Evolutionary conservation across 1,284 basidiomycete species (phyloP), one percentile per base, ranked within the genome.

Genomic region (Austropuccinia psidii): DNA sequence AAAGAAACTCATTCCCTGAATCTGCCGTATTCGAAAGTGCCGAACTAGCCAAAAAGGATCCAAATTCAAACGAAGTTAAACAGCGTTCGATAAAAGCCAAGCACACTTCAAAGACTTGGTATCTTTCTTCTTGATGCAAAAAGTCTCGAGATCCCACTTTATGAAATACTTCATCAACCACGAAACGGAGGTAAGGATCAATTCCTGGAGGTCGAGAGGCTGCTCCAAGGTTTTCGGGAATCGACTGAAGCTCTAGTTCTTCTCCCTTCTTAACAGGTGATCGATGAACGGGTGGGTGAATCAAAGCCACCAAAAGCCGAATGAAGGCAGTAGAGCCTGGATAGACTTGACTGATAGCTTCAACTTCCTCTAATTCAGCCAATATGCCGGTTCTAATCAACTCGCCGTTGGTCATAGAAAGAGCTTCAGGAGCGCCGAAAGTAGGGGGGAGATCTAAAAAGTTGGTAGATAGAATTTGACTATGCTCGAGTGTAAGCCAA

Each of bases 321-420:
- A 97, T 82, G 83, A 97, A 95, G 0, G 91, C 89, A 13, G 91
- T 88, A 0, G 93, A 94, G 5, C 90, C 86, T 0, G 93, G 92
- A 80, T 93, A 98, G 64, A 88, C 80, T 78, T 87, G 86, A 78
- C 89, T 86, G 4, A 86, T 84, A 13, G 89, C 84, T 81, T 98
- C 94, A 62, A 93, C 87, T 77, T 91, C 88, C 77, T 94, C 92
- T 61, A 96, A 81, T 79, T 95, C 91, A 50, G 61, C 72, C 27
- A 74, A 43, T 21, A 74, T 74, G 19, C 72, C 72, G 19, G 61
- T 66, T 47, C 61, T 55, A 13, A 55, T 55, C 52, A 74, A 19
- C 39, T 65, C 39, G 41, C 61, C 54, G 39, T 50, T 52, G 29
- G 39, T 66, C 27, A 57, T 55, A n/a, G 43, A 69, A 19, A 57